These are phyloP conservation scores for Orychophragmus violaceus DNA, from an alignment of 345 rosid species.

Conservation along the genomic window DNA sequence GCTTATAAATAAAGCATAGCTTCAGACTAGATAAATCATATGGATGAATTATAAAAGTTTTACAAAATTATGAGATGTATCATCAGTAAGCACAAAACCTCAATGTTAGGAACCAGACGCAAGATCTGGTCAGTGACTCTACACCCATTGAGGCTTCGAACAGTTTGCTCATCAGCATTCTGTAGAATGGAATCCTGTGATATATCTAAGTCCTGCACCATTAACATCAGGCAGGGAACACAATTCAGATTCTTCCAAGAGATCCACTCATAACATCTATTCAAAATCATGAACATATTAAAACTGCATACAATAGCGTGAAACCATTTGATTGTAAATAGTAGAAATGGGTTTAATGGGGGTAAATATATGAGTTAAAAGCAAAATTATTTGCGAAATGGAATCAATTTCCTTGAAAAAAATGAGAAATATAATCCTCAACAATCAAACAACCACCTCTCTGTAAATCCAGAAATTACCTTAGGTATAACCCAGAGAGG, in stretches of 20 bases:
- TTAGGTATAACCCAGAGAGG: slow-evolving; percentile 95
- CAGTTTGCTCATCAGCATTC: slow-evolving; percentile 90
- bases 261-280: neutral
- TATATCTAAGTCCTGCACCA: slow-evolving; percentile 80
- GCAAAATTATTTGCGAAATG: neutral
- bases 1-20: slow-evolving; percentile 20
- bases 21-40: slow-evolving; percentile 10
- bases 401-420: neutral
- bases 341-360: neutral
- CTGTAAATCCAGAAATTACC: slow-evolving; percentile 43
- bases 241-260: neutral
- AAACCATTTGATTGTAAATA: neutral
- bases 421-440: neutral
- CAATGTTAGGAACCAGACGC: slow-evolving; percentile 92
- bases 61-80: neutral
- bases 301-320: neutral
- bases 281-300: neutral
- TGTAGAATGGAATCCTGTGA: slow-evolving; percentile 88
- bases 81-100: slow-evolving; percentile 42
- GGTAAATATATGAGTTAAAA: neutral
- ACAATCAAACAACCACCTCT: neutral
- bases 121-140: slow-evolving; percentile 98
- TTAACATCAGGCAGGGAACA: slow-evolving; percentile 15
- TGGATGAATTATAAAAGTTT: neutral
- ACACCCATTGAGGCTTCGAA: slow-evolving; percentile 98